phyloP scores from a whole-genome alignment of 441 rosid species.

The Pelargonium citronellum region DNA sequence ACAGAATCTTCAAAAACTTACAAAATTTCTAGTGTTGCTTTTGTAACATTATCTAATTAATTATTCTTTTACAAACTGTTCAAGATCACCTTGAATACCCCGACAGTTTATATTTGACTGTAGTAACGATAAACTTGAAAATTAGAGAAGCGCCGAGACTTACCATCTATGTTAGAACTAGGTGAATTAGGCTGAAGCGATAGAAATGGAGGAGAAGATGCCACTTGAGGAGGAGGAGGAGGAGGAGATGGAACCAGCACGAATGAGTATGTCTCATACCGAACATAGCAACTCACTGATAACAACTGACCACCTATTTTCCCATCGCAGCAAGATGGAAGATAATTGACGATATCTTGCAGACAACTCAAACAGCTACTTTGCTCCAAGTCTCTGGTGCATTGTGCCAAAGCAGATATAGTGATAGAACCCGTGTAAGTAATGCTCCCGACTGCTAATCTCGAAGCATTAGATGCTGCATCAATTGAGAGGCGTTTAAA shows the following conservation, averaged over 20 bases:
- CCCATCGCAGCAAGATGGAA: conserved; percentile 11
- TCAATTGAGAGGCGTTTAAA: conserved; percentile 9
- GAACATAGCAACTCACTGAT: conserved; percentile 26
- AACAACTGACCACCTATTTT: conserved; percentile 17
- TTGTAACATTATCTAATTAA: too few species aligned
- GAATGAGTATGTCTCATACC: conserved; percentile 27
- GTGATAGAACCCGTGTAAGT: conserved; percentile 1
- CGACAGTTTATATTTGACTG: too few species aligned
- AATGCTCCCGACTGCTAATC: conserved; percentile 21
- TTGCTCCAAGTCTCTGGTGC: conserved; percentile 25
- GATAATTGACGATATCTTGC: conserved; percentile 9
- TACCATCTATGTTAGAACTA: conserved; percentile 12
- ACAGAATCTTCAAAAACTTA: too few species aligned
- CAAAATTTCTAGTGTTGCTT: too few species aligned
- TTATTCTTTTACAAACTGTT: too few species aligned
- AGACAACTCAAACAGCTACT: conserved; percentile 27
- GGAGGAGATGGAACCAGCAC: conserved; percentile 9
- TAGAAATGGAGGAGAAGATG: conserved; percentile 13
- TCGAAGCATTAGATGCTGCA: conserved; percentile 22
- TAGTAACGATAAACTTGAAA: too few species aligned
- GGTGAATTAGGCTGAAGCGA: not conserved
- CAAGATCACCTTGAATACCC: too few species aligned
- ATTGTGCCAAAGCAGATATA: conserved; percentile 30
- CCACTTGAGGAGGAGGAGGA: not conserved
- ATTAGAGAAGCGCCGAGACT: conserved; percentile 2